phyloP scores from a whole-genome alignment of 2,329 filamentous ascomycete genomes.

The Colletotrichum aenigma region DNA sequence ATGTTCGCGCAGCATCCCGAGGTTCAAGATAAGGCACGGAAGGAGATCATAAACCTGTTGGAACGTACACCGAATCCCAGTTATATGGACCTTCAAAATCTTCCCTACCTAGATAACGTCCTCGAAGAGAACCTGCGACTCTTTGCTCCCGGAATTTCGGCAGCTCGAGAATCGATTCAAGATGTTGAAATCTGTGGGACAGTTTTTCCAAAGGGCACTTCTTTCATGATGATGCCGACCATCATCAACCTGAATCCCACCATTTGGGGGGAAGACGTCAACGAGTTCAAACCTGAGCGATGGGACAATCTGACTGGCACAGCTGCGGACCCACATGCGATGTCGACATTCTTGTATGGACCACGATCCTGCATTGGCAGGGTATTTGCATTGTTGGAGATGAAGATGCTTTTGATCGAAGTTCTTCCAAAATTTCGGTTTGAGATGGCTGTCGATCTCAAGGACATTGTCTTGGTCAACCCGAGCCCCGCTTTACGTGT shows the following conservation, averaged over 20 bases:
- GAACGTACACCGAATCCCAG: constrained; percentile 40
- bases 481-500: neutral
- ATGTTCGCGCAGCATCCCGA: constrained; percentile 37
- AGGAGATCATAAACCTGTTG: constrained; percentile 43
- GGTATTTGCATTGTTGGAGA: constrained; percentile 37
- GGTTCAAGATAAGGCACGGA: constrained; percentile 40
- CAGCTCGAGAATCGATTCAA: constrained; percentile 31
- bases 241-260: constrained; percentile 37
- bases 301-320: constrained; percentile 33
- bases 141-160: constrained; percentile 39
- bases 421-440: constrained; percentile 35
- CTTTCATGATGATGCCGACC: constrained; percentile 37
- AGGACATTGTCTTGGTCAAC: constrained; percentile 23
- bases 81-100: constrained; percentile 38
- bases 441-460: constrained; percentile 22
- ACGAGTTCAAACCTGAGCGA: constrained; percentile 39
- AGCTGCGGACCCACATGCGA: constrained; percentile 32
- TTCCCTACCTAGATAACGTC: constrained; percentile 46
- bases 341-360: constrained; percentile 40
- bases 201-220: constrained; percentile 38
- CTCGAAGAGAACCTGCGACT: constrained; percentile 47
- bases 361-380: constrained; percentile 42
- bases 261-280: constrained; percentile 42
- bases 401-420: constrained; percentile 39
- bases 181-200: constrained; percentile 37